Evolutionary conservation across 805 yeast genomes (phyloP), one percentile per base, ranked within the genome.

Genomic region (Candida loeiensis): DNA sequence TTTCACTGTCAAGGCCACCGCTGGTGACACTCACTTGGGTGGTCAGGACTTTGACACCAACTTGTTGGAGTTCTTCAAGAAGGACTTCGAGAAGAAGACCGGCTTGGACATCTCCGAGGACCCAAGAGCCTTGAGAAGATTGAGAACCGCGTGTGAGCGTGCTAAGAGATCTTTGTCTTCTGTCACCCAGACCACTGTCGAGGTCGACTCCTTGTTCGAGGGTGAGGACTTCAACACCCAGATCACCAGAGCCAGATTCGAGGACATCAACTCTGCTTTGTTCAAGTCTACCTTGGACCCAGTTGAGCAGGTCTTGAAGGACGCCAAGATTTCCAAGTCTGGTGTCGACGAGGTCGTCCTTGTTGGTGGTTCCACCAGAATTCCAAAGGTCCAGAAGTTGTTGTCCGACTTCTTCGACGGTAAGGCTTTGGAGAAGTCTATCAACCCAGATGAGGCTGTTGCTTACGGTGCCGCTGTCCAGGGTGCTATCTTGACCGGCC

Each of bases 1-100:
- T 62, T 88, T 88, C 77, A 89, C 89, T 64, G 96, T 88, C 61
- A 88, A 88, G 79, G 95, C 96, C 56, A 88, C 96, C 46, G 73
- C 74, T 54, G 74, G 74, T 68, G 74, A 69, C 61, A 69, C 74
- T 51, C 74, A 69, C 61, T 68, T 69, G 60, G 74, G 74, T 65
- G 74, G 74, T 66, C 73, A 69, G 59, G 74, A 69, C 63, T 69
- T 69, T 59, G 74, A 69, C 65, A 68, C 73, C 64, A 69, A 68
- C 69, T 67, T 69, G 59, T 65, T 69, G 59, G 73, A 69, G 48
- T 59, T 53, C 66, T 69, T 69, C 72, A 64, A 66, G 58, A 61
- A 61, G 51, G 70, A 66, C 44, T 69, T 69, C 70, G 61, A 69
- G 59, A 67, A 64, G 64, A 69, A 68, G 65, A 67, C 73, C 38